Evolutionary conservation across 129 eudicot genomes (phyloP).

Genomic region (Pulicaria dysenterica): DNA sequence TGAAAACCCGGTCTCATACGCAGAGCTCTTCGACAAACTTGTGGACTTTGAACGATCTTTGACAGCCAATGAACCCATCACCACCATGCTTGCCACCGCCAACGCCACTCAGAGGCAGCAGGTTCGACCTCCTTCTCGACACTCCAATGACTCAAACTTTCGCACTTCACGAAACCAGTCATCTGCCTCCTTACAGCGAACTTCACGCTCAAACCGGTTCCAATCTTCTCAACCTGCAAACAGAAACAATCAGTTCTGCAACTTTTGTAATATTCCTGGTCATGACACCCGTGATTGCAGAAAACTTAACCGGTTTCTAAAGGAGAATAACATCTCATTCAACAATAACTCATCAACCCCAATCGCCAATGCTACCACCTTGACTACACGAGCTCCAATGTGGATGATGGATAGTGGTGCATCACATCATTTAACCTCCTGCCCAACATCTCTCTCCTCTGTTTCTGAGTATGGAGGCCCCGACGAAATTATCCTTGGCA

Average conservation of each 20-base stretch:
- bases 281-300: not conserved
- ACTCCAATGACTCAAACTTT: not conserved
- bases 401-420: too few species aligned
- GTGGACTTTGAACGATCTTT: conserved; percentile 5
- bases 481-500: not conserved
- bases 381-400: not conserved
- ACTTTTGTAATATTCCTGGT: not conserved
- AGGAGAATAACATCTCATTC: not conserved
- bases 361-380: not conserved
- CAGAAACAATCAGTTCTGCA: not conserved
- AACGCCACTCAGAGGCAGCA: not conserved
- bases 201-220: not conserved
- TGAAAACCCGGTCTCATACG: not conserved
- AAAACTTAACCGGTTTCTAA: not conserved
- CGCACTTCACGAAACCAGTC: not conserved
- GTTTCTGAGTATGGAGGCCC: conserved; percentile 3
- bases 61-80: not conserved
- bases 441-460: not conserved
- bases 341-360: not conserved
- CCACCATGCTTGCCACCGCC: not conserved
- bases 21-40: not conserved
- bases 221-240: not conserved
- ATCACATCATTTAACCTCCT: not conserved
- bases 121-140: not conserved
- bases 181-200: not conserved